phyloP scores from a whole-genome alignment of 2,329 filamentous ascomycete genomes.

The Claviceps digitariae region DNA sequence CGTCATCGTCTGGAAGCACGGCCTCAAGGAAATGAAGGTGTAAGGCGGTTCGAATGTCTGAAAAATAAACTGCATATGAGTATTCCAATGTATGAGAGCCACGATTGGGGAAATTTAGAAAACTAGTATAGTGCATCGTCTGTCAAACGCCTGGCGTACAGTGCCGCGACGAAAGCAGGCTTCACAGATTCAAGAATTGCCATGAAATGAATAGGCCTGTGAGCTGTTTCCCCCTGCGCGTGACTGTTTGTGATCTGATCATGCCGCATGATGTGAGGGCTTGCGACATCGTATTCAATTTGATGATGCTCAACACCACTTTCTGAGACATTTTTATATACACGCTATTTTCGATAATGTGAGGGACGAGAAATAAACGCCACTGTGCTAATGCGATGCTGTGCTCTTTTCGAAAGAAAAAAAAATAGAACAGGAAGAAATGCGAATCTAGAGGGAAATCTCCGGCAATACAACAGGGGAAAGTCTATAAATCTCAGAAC shows the following conservation, averaged over 20 bases:
- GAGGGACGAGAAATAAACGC: not conserved
- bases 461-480: not conserved
- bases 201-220: not conserved
- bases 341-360: not conserved
- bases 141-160: constrained; percentile 6
- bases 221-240: not conserved
- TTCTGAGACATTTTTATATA: no score
- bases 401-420: not conserved
- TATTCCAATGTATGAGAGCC: constrained; percentile 3
- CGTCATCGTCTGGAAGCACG: constrained; percentile 90
- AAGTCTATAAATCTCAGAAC: constrained; percentile 18
- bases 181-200: constrained; percentile 2
- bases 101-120: constrained; percentile 3
- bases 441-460: not conserved
- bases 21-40: constrained; percentile 79
- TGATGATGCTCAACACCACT: no score
- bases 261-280: no score
- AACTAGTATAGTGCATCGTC: constrained; percentile 1
- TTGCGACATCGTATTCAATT: no score
- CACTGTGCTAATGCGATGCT: not conserved
- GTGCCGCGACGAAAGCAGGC: constrained; percentile 7
- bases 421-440: not conserved
- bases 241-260: not conserved
- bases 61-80: constrained; percentile 2
- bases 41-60: constrained; percentile 30